Conservation (phyloP, 345 rosid genomes). For the Syzygium aromaticum region DNA sequence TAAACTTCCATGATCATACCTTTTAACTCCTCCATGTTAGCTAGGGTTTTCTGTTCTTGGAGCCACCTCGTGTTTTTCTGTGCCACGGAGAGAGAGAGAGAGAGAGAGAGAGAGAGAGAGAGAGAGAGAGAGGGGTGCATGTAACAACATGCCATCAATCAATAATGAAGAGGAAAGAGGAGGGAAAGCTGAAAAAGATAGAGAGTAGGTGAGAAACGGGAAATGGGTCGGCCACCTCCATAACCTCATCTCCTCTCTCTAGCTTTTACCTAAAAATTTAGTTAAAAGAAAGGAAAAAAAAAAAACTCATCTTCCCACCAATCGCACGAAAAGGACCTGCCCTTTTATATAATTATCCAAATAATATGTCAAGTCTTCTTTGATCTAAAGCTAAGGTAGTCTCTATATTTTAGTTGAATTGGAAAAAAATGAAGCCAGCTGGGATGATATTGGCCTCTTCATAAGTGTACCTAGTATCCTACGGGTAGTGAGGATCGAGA, state of each 20-base stretch:
- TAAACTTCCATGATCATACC: not conserved
- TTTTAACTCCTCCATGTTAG: not conserved
- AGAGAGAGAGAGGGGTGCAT: not conserved
- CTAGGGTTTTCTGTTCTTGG: not conserved
- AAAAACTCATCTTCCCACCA: not conserved
- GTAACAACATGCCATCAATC: not conserved
- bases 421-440: not conserved
- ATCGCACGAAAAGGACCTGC: not conserved
- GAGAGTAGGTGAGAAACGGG: not conserved
- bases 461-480: not conserved
- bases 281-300: not conserved
- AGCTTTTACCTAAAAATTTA: not conserved
- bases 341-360: not conserved
- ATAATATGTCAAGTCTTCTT: not conserved
- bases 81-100: not conserved
- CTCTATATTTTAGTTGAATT: not conserved
- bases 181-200: not conserved
- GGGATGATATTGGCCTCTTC: not conserved
- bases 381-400: not conserved
- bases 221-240: constrained; percentile 1
- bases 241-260: not conserved
- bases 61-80: not conserved
- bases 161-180: not conserved
- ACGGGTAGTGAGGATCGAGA: not conserved
- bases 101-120: not conserved